Conservation (phyloP, 2,329 filamentous ascomycete genomes). For the Alternaria sp. region DNA sequence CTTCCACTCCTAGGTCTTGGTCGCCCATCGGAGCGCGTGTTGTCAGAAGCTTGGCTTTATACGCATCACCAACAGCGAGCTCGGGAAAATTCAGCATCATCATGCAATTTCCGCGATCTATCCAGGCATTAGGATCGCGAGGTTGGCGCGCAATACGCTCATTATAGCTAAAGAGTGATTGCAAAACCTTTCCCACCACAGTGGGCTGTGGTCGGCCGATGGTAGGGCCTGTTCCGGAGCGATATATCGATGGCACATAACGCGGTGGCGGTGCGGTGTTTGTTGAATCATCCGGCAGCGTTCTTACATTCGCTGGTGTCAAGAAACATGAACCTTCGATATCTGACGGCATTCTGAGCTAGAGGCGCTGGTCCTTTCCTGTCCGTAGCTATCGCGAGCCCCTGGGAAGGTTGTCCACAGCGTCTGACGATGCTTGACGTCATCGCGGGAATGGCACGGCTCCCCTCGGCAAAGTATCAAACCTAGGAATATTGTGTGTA, state of each 20-base stretch:
- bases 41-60: constrained; percentile 43
- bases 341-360: neutral
- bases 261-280: neutral
- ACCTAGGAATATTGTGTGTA: too few species aligned
- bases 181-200: neutral
- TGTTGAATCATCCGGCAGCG: neutral
- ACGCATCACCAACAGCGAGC: constrained; percentile 43
- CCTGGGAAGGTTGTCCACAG: neutral
- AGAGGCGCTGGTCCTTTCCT: neutral
- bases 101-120: neutral
- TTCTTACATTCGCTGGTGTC: neutral
- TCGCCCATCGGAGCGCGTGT: constrained; percentile 26
- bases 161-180: neutral
- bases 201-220: neutral
- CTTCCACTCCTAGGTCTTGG: neutral
- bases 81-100: constrained; percentile 37
- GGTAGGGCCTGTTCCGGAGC: neutral
- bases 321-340: neutral
- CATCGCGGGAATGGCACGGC: neutral
- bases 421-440: constrained; percentile 7
- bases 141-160: neutral
- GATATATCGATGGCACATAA: constrained; percentile 1
- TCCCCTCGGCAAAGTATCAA: neutral
- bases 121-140: constrained; percentile 1
- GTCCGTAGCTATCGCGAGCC: neutral